phyloP scores from a whole-genome alignment of 1,284 basidiomycete genomes.

The Cystobasidium pallidum region DNA sequence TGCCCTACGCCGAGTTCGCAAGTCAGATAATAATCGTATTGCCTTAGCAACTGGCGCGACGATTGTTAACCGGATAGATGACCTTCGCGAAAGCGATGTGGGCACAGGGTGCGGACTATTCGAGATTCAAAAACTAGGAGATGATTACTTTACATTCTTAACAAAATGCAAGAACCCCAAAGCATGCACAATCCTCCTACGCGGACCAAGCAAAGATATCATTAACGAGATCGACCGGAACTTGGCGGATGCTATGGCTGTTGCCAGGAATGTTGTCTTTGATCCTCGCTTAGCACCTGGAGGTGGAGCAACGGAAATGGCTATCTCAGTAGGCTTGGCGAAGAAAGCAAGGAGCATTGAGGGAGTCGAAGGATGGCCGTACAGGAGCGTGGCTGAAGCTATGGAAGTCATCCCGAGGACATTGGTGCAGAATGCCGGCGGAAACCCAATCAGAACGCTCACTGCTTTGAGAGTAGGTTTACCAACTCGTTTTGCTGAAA shows the following conservation, averaged over 20 bases:
- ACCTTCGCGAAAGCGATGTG: slow-evolving; percentile 86
- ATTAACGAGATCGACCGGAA: slow-evolving; percentile 98
- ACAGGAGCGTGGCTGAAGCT: slow-evolving; percentile 89
- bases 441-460: slow-evolving; percentile 88
- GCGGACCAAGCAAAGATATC: slow-evolving; percentile 96
- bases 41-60: slow-evolving; percentile 93
- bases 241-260: slow-evolving; percentile 95
- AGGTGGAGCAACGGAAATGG: slow-evolving; percentile 98
- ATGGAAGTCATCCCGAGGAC: slow-evolving; percentile 97
- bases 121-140: slow-evolving; percentile 91
- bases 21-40: slow-evolving; percentile 98
- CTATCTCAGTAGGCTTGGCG: slow-evolving; percentile 86
- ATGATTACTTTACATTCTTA: slow-evolving; percentile 87
- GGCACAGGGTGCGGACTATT: slow-evolving; percentile 93
- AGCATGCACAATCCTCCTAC: slow-evolving; percentile 97
- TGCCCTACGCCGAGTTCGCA: slow-evolving; percentile 89
- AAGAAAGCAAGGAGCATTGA: slow-evolving; percentile 76
- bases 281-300: slow-evolving; percentile 89
- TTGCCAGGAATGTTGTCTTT: slow-evolving; percentile 95
- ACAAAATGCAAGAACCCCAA: slow-evolving; percentile 90
- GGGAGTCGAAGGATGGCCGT: slow-evolving; percentile 87
- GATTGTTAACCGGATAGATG: slow-evolving; percentile 95
- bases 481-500: slow-evolving; percentile 44
- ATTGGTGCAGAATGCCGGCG: slow-evolving; percentile 92
- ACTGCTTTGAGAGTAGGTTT: slow-evolving; percentile 81